Conservation (phyloP, 192 early-diverging fungal species). For the Spinellus fusiger region DNA sequence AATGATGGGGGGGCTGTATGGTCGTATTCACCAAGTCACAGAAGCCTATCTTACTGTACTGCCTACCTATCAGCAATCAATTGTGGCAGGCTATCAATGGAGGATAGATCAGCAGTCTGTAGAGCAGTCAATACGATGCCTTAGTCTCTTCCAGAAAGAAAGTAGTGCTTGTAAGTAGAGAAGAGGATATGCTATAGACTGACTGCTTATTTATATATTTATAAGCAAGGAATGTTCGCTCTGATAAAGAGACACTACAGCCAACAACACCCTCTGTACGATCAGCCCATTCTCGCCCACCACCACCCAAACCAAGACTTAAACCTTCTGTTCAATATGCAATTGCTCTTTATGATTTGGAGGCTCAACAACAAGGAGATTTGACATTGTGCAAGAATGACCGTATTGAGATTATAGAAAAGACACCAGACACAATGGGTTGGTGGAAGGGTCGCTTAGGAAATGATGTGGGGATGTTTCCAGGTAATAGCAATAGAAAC, state of each 20-base stretch:
- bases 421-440: conserved; percentile 12
- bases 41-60: conserved; percentile 36
- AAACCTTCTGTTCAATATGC: conserved; percentile 8
- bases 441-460: conserved; percentile 35
- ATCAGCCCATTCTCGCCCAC: conserved; percentile 26
- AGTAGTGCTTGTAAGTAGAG: conserved; percentile 5
- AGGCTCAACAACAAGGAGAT: conserved; percentile 26
- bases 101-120: background rate
- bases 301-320: conserved; percentile 19
- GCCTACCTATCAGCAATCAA: conserved; percentile 36
- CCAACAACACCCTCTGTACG: background rate
- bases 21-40: conserved; percentile 43
- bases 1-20: conserved; percentile 59
- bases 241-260: background rate
- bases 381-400: conserved; percentile 24
- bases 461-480: conserved; percentile 48
- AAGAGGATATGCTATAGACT: conserved; percentile 1
- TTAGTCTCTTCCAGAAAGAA: conserved; percentile 14
- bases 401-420: conserved; percentile 31
- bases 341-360: conserved; percentile 31
- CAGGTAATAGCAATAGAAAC: no score
- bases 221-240: background rate
- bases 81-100: conserved; percentile 29
- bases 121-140: background rate
- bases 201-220: background rate